Conservation (phyloP, 164 flowering plant genomes). For the Vitis rotundifolia region DNA sequence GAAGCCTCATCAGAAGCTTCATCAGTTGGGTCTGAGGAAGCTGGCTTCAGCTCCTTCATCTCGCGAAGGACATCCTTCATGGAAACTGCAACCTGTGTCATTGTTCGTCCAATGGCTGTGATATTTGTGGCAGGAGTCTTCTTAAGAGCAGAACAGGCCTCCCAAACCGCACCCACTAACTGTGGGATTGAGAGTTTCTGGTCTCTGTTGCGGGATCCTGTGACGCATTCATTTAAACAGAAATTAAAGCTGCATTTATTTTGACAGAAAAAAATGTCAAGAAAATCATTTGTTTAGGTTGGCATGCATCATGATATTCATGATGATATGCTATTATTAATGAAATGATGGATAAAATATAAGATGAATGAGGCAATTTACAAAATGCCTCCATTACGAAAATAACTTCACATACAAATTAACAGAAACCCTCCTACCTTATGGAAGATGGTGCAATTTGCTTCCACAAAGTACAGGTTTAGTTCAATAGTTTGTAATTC, state of each 20-base stretch:
- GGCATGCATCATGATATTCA: not conserved
- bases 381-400: not conserved
- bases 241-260: not conserved
- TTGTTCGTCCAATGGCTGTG: constrained; percentile 80
- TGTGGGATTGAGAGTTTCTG: constrained; percentile 50
- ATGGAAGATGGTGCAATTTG: no score
- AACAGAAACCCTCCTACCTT: not conserved
- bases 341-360: not conserved
- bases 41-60: constrained; percentile 84
- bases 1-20: constrained; percentile 27
- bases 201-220: constrained; percentile 48
- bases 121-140: constrained; percentile 75
- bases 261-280: no score
- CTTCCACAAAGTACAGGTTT: no score
- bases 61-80: constrained; percentile 92
- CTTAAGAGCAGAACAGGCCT: constrained; percentile 76
- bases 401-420: not conserved
- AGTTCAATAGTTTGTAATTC: no score
- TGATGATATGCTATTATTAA: not conserved
- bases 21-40: constrained; percentile 26
- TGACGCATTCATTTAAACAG: not conserved
- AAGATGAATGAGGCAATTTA: not conserved
- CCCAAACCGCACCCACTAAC: constrained; percentile 78
- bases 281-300: not conserved
- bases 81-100: constrained; percentile 79